A percentile compares a stretch with the other conserved stretches of the same genome.
phyloP scores from a whole-genome alignment of 768 basidiomycete genomes.

The Lepiota brunneoincarnata region DNA sequence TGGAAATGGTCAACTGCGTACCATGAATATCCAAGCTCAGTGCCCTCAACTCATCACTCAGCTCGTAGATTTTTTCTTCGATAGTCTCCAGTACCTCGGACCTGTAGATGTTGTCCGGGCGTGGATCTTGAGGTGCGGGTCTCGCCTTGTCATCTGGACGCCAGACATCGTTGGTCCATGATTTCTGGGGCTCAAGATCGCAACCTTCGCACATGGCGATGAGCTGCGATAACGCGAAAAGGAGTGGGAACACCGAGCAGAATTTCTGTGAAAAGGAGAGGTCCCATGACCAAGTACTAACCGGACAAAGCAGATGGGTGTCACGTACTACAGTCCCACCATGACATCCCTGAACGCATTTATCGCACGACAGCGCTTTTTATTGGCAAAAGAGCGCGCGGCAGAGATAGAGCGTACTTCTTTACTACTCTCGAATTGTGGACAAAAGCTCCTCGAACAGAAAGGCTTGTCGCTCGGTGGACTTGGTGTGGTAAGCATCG shows the following conservation, averaged over 20 bases:
- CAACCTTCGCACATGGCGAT: constrained; percentile 21
- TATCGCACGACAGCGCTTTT: constrained; percentile 60
- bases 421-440: constrained; percentile 78
- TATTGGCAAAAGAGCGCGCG: constrained; percentile 71
- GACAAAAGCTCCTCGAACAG: constrained; percentile 82
- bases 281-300: constrained; percentile 8
- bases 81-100: constrained; percentile 63
- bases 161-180: constrained; percentile 33
- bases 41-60: constrained; percentile 52
- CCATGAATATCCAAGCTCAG: constrained; percentile 76
- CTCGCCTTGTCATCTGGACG: constrained; percentile 33
- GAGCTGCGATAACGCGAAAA: not conserved
- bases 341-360: constrained; percentile 51
- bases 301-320: no score
- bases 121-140: constrained; percentile 30
- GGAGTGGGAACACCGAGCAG: not conserved
- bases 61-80: constrained; percentile 46
- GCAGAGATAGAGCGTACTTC: constrained; percentile 84
- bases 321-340: constrained; percentile 23
- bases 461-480: constrained; percentile 80
- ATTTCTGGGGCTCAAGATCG: constrained; percentile 12
- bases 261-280: not conserved
- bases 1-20: constrained; percentile 22
- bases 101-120: constrained; percentile 38
- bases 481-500: constrained; percentile 67